A percentile compares a stretch with the other conserved stretches of the same genome.
phyloP scores from a whole-genome alignment of 768 basidiomycete species.

The Russula ochroleuca region DNA sequence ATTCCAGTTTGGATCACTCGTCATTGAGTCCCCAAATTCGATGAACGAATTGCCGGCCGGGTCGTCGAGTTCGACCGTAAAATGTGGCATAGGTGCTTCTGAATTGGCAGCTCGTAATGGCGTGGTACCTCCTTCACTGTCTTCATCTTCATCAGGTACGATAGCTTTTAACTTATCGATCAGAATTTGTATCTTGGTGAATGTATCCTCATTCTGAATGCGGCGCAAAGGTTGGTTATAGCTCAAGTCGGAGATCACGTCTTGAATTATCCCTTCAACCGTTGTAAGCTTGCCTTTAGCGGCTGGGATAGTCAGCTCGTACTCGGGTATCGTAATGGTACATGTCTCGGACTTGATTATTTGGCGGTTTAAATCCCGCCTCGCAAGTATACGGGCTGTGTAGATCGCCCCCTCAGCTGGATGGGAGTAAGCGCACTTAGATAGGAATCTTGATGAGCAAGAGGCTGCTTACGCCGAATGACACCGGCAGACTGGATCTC shows the following conservation, averaged over 20 bases:
- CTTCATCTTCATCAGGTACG: slow-evolving; percentile 50
- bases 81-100: slow-evolving; percentile 57
- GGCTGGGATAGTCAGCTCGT: slow-evolving; percentile 85
- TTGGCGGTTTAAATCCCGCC: slow-evolving; percentile 85
- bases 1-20: slow-evolving; percentile 86
- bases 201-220: slow-evolving; percentile 68
- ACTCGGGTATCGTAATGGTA: slow-evolving; percentile 80
- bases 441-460: not conserved
- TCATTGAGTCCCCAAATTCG: slow-evolving; percentile 80
- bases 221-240: slow-evolving; percentile 79
- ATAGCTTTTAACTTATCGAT: slow-evolving; percentile 62
- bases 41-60: slow-evolving; percentile 96
- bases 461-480: slow-evolving; percentile 68
- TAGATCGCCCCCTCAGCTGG: slow-evolving; percentile 81
- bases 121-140: slow-evolving; percentile 42
- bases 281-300: slow-evolving; percentile 94
- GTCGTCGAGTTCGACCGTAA: slow-evolving; percentile 86
- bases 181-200: slow-evolving; percentile 69
- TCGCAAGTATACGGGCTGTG: slow-evolving; percentile 69
- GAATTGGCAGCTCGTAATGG: slow-evolving; percentile 37
- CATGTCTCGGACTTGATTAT: slow-evolving; percentile 84
- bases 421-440: not conserved
- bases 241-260: slow-evolving; percentile 75
- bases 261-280: slow-evolving; percentile 84
- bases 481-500: slow-evolving; percentile 88